A percentile compares a stretch with the other conserved stretches of the same genome.
Evolutionary conservation across 176 grass and related monocot species (phyloP).

Genomic region (Zea luxurians): DNA sequence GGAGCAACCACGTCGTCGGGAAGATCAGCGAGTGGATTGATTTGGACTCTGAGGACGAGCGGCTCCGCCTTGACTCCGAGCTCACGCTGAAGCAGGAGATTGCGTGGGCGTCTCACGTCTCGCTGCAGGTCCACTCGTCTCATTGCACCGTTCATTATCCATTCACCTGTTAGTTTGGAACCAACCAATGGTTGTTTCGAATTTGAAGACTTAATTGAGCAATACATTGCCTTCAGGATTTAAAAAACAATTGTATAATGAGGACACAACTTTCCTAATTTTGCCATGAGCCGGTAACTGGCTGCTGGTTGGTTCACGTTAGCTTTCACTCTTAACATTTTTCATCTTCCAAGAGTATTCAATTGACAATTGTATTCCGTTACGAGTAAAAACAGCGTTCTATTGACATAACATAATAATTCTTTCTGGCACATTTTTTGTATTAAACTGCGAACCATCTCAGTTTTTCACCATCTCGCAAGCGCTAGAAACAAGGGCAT

Average conservation of each 20-base stretch:
- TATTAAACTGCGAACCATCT: not conserved
- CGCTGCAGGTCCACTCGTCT: conserved; percentile 64
- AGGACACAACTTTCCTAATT: not conserved
- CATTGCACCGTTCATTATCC: not conserved
- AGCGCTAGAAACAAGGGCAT: not conserved
- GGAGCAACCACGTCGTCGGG: conserved; percentile 95
- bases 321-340: not conserved
- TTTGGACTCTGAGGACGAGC: conserved; percentile 83
- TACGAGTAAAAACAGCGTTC: not conserved
- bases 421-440: not conserved
- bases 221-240: not conserved
- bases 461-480: not conserved
- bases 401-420: not conserved
- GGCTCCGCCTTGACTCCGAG: conserved; percentile 65
- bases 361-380: not conserved
- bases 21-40: conserved; percentile 94
- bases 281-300: not conserved
- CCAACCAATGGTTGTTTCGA: not conserved
- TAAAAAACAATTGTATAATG: not conserved
- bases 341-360: not conserved
- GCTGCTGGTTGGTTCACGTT: not conserved
- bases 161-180: not conserved
- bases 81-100: conserved; percentile 42
- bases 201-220: not conserved
- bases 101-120: conserved; percentile 92